Evolutionary conservation across 805 yeast species (phyloP).

Genomic region (Candida ovalis): DNA sequence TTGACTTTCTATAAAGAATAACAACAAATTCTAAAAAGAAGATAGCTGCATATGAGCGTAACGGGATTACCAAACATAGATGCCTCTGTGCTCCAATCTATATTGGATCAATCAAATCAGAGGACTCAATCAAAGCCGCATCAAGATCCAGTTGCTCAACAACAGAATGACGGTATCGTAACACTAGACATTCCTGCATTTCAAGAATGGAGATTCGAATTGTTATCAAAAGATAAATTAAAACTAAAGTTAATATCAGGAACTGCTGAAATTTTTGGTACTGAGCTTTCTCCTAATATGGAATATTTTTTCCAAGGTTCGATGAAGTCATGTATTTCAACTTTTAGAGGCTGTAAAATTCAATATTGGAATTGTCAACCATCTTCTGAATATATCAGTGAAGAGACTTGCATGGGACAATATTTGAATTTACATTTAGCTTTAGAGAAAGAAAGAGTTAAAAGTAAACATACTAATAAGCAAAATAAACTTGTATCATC

Average conservation of each 20-base stretch:
- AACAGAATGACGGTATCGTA: constrained; percentile 1
- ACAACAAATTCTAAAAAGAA: too few species aligned
- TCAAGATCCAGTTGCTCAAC: constrained; percentile 1
- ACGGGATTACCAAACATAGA: constrained; percentile 10
- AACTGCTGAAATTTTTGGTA: constrained; percentile 86
- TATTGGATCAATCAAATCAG: constrained; percentile 13
- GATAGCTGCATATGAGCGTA: constrained; percentile 3
- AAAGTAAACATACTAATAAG: constrained; percentile 14
- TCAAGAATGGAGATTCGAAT: constrained; percentile 77
- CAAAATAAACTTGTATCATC: constrained; percentile 10
- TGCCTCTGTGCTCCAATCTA: constrained; percentile 21
- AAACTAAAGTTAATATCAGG: constrained; percentile 58
- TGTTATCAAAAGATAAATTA: constrained; percentile 43
- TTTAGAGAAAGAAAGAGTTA: constrained; percentile 51
- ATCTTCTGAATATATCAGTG: constrained; percentile 59
- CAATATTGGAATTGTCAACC: constrained; percentile 44
- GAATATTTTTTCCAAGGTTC: constrained; percentile 55
- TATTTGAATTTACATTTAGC: constrained; percentile 73
- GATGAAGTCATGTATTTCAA: constrained; percentile 49
- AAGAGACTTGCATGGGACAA: constrained; percentile 63
- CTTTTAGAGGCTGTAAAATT: constrained; percentile 64
- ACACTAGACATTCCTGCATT: constrained; percentile 25
- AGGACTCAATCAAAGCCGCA: constrained; percentile 2
- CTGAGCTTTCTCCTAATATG: constrained; percentile 75
- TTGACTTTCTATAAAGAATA: too few species aligned